Conservation (phyloP, 345 rosid genomes). For the Gossypium stocksii region DNA sequence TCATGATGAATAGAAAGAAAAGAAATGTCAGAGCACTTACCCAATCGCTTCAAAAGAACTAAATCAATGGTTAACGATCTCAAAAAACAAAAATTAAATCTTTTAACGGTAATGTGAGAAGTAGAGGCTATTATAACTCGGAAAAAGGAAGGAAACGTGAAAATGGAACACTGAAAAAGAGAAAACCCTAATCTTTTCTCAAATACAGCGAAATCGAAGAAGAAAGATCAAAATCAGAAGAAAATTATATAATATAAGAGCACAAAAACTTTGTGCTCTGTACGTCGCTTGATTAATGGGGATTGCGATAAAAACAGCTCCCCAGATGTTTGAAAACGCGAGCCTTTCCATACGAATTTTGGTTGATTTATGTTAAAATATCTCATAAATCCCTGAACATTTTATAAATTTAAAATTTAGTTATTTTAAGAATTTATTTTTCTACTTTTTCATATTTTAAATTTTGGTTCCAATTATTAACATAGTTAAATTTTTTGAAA, state of each 20-base stretch:
- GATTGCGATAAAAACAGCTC: no score
- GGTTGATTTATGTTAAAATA: no score
- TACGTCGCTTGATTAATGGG: no score
- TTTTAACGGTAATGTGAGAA: neutral
- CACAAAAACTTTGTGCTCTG: neutral
- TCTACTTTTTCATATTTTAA: no score
- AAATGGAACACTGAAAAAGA: conserved; percentile 5
- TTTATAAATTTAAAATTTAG: no score
- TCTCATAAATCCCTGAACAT: no score
- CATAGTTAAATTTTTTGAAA: no score
- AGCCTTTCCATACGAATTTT: no score
- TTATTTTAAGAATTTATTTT: no score
- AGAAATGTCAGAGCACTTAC: conserved; percentile 6
- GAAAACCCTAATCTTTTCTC: conserved; percentile 2
- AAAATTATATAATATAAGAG: neutral
- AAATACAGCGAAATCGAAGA: neutral
- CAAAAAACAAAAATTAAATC: neutral
- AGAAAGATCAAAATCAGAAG: neutral
- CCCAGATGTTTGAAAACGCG: no score
- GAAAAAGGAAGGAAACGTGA: neutral
- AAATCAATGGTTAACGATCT: conserved; percentile 4
- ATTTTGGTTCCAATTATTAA: no score
- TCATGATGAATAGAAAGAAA: neutral
- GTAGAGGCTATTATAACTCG: neutral
- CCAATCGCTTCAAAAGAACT: conserved; percentile 12